Base-by-base conservation (phyloP, 1,139 yeast genomes). In the Geotrichum europaeum region DNA sequence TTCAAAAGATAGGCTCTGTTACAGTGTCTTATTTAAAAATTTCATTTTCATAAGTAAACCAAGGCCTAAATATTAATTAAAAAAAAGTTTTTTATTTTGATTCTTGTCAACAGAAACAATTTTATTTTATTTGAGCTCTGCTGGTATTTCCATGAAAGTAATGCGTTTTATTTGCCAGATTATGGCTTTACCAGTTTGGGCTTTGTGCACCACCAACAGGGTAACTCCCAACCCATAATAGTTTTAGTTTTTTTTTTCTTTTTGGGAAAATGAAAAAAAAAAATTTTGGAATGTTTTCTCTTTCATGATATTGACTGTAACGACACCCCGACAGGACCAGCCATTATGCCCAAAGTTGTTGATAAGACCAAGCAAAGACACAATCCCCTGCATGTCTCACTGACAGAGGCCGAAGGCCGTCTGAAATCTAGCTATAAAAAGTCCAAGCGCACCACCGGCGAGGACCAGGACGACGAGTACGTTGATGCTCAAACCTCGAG, bases 401-500 rank as follows among this genome's bases (percentile, higher is more conserved):
- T 62, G 51, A 32, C 62, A 57, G 61, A 67, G 65, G 54, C 60
- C 62, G 43, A 66, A 67, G 65, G 64, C 63, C 34, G 62, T 63
- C 47, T 60, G 58, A 66, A 62, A 66, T 24, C 49, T 62, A 22
- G 49, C 30, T 45, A 49, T 13, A 55, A 50, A 47, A 49, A 51
- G 47, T 49, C 57, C 13, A 54, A 54, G 47, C 45, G 45, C 15
- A 66, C 67, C 64, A 58, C 55, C 22, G 60, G 58, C 4, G 72
- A 72, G 57, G 76, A 77, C 25, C 77, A 77, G 36, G 84, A 78
- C 25, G 92, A 87, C 61, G 86, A 82, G 53, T 86, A 76, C 68
- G 80, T 94, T 55, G 97, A 92, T 76, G 89, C 97, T 22, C 79
- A 84, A 32, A 79, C 90, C 47, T 89, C 98, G 1, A 81, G 96